Evolutionary conservation across 2,329 filamentous ascomycete species (phyloP), one percentile per base, ranked within the genome.

Genomic region (Exophiala xenobiotica): DNA sequence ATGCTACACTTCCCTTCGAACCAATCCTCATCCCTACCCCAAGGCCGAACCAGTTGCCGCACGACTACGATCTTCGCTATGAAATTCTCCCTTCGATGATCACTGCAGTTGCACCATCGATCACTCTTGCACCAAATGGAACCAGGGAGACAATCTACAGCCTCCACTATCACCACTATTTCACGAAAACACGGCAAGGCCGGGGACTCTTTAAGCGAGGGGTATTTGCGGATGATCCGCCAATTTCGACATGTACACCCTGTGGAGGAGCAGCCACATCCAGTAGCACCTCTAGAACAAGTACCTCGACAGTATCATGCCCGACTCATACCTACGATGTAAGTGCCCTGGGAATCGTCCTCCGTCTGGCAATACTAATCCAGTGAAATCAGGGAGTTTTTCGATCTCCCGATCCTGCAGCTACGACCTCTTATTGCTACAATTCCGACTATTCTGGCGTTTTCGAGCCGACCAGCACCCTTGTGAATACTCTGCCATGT

Each of bases 121-220:
- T 61, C 26, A 57, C 46, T 14, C 26, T 53, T 11, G 45, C 48
- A 9, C 24, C 47, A 18, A 55, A 61, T 37, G 56, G 58, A 6
- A 46, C 53, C 6, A 39, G 26, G 9, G 39, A 58, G n/a, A 61
- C 49, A 3, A 39, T 56, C 18, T 59, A 58, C 49, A 61, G 58
- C 29, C 46, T 61, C 12, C 55, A 57, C 27, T 60, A 52, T 41
- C 54, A 60, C 24, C 49, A 56, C 29, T 49, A 57, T 20, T 56
- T 56, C 23, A 46, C 35, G 6, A 52, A 46, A 35, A 58, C 55
- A 29, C 52, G 49, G 6, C 49, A 54, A 39, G 56, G 53, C 11
- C 43, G 44, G 19, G 53, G 56, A 9, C 11, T 59, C 2, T 57
- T 56, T 42, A 58, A 49, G 27, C 53, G 58, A 24, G 56, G 58